These are phyloP conservation scores for Cercophora samala DNA, from an alignment of 495 filamentous ascomycete species.

Conservation along the genomic window DNA sequence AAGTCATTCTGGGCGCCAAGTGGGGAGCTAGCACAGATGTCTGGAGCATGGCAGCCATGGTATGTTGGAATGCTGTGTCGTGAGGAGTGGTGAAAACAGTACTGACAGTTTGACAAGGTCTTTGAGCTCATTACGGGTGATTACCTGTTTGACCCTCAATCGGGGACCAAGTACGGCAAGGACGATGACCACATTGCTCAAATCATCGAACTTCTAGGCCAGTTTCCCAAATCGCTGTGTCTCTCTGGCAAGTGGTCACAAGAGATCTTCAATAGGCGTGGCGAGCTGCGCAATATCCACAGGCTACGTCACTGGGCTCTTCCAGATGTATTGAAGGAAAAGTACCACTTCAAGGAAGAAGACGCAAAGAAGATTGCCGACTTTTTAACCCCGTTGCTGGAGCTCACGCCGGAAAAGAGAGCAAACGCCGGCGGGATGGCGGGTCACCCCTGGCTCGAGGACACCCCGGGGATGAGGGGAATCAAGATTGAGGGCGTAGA, in stretches of 20 bases:
- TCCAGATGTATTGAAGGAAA: slow-evolving; percentile 89
- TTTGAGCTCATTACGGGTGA: slow-evolving; percentile 98
- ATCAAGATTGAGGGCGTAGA: slow-evolving; percentile 65
- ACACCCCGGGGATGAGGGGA: slow-evolving; percentile 81
- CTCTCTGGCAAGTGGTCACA: slow-evolving; percentile 94
- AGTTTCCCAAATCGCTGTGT: slow-evolving; percentile 88
- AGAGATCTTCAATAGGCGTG: slow-evolving; percentile 98
- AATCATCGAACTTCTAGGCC: slow-evolving; percentile 94
- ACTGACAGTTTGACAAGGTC: slow-evolving; percentile 52
- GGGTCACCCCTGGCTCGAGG: slow-evolving; percentile 72
- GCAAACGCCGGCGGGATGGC: slow-evolving; percentile 97
- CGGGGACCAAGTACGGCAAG: slow-evolving; percentile 98
- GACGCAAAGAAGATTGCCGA: slow-evolving; percentile 76
- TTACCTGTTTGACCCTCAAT: slow-evolving; percentile 98
- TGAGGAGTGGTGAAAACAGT: not conserved
- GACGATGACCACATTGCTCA: slow-evolving; percentile 99
- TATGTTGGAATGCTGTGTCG: slow-evolving; percentile 39
- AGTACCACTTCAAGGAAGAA: slow-evolving; percentile 86
- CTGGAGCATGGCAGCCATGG: slow-evolving; percentile 99
- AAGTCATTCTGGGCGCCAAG: slow-evolving; percentile 94
- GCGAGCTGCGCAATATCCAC: slow-evolving; percentile 96
- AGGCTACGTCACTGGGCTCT: slow-evolving; percentile 94
- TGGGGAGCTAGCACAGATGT: slow-evolving; percentile 99
- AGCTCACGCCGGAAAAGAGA: slow-evolving; percentile 76
- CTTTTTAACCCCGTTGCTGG: slow-evolving; percentile 90